Evolutionary conservation across 2,329 filamentous ascomycete genomes (phyloP).

Genomic region (Alternaria ventricosa): DNA sequence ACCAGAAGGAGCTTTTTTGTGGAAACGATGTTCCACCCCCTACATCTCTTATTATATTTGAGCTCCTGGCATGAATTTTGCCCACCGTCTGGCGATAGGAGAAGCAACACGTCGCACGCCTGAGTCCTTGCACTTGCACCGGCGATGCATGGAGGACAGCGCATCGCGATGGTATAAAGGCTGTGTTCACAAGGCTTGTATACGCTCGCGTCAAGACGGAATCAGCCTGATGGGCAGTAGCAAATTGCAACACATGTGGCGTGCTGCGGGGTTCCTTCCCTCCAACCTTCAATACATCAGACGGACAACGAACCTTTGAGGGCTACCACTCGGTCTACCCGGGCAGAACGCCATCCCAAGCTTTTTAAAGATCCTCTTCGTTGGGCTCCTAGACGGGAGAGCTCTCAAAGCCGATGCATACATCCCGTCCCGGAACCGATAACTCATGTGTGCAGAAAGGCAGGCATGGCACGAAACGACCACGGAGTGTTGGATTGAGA

Average conservation of each 20-base stretch:
- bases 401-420: fast-evolving
- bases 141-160: neutral
- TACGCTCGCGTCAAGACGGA: neutral
- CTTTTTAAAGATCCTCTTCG: too few species aligned
- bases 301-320: neutral
- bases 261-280: neutral
- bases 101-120: neutral
- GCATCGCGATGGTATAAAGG: neutral
- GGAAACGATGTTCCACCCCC: too few species aligned
- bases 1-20: neutral
- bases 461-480: neutral
- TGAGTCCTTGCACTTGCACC: neutral
- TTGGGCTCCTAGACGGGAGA: too few species aligned
- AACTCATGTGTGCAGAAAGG: neutral
- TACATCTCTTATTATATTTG: neutral
- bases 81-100: neutral
- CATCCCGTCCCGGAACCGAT: neutral
- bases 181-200: neutral
- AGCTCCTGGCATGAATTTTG: neutral
- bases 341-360: neutral
- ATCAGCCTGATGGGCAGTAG: neutral
- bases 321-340: neutral
- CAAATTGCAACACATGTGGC: neutral
- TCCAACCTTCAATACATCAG: neutral
- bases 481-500: neutral